Base-by-base conservation (phyloP, 768 basidiomycete genomes). In the Amanita exitialis region DNA sequence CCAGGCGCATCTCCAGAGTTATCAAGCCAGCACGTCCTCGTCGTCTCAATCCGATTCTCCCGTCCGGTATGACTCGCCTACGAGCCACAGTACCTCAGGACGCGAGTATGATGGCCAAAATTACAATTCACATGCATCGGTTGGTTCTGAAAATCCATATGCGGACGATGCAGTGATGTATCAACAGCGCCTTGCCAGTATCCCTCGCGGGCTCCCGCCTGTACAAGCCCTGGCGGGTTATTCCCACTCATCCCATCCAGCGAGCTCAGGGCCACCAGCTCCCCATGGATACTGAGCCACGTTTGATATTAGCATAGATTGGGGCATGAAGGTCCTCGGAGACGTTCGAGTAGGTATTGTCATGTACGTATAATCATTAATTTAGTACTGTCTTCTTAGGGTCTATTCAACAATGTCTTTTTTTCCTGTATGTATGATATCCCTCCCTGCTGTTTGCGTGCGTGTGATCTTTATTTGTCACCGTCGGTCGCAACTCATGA, bases 1-100 rank as follows among this genome's bases (percentile, higher is more conserved):
- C 38, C 65, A 68, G 48, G 61, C 61, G 44, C 61, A 65, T 51
- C 34, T 66, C 6, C 64, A 69, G 47, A 59, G 64, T 20, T 58
- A 59, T 67, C 47, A 56, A 57, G 20, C 57, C 46, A 44, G 53
- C 52, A 43, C 47, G 16, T 16, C 55, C 2, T 46, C 57, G 5
- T 59, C 70, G 25, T 59, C 65, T 15, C 56, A 62, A 20, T 47
- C 63, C 15, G 55, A 57, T 45, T 46, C 63, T 37, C 52, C 61
- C 27, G 61, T 63, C 44, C 65, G 61, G 30, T 76, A 64, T 55
- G 55, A 45, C 53, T 46, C 32, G 27, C 50, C 50, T n/a, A 12
- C 53, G 39, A 36, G 49, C n/a, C 52, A 53, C n/a, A 39, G 36
- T n/a, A 7, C 51, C 34, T 39, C 39, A 36, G 37, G 52, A 8